Evolutionary conservation across 1,284 basidiomycete genomes (phyloP), one percentile per base, ranked within the genome.

Genomic region (Cerrena zonata): DNA sequence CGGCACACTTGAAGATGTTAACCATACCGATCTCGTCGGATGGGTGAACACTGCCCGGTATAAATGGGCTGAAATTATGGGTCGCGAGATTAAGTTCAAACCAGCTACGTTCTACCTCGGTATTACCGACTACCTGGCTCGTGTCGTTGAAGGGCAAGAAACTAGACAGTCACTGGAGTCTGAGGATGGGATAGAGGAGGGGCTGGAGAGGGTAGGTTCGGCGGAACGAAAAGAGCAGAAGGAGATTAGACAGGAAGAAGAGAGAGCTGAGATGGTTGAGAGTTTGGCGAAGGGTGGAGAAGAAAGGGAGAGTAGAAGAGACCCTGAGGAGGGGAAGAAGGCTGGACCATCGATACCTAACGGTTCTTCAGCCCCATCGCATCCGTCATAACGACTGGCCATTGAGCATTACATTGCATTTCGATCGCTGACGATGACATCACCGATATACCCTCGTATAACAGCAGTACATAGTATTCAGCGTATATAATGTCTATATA

Each of bases 81-180:
- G 93, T n/a, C 86, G 84, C 50, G 84, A 89, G 55, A 90, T 96
- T 61, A 80, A 86, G 53, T 96, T 94, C 72, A 85, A 86, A 54
- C 90, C 91, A 4, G 89, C 84, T 19, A 91, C 87, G 4, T 94
- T 94, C 66, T 94, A 94, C 63, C 78, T 91, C 3, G 84, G 89
- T 43, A 79, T 92, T 48, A 89, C 78, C 3, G 86, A 90, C 57
- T 65, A 71, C 42, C 68, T 89, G 22, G 85, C 86, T 3, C 73
- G 77, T n/a, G 78, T 84, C 47, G 86, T 86, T 24, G 86, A 89
- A 57, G 75, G 75, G 2, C 65, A 61, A 55, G 56, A 50, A 30
- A 11, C 13, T 10, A 15, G 38, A 19, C 50, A 43, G 13, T 26
- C 30, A 12, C 49, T 54, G 38, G 54, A 47, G 23, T 36, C 40